Evolutionary conservation across 345 rosid genomes (phyloP), one percentile per base, ranked within the genome.

Genomic region (Syzygium oleosum): DNA sequence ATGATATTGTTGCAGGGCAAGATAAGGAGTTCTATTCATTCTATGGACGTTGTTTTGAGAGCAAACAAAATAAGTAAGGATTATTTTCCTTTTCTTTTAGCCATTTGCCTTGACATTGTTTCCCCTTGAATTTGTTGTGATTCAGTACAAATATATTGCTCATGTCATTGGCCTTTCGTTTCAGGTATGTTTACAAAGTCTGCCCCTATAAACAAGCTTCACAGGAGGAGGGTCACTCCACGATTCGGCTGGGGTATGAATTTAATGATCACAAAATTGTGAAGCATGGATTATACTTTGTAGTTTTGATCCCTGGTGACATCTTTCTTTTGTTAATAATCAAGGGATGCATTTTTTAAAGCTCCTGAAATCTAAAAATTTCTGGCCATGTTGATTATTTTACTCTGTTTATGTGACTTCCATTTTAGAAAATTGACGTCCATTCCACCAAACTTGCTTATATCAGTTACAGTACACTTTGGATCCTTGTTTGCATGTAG

Each of bases 1-100:
- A 51, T 79, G 56, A 41, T 59, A 88, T 53, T 83, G 29, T 87
- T 90, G 22, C 98, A 97, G 99, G 99, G 85, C 91, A 89, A 22
- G 99, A 94, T 90, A 96, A 94, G 93, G 99, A 97, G 93, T 97
- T 98, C 96, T 98, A 94, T 88, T 93, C 98, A 49, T 94, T 97
- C 92, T 93, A 95, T 61, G 96, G 93, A 89, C 96, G 84, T 29
- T 98, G 98, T 91, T 98, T 95, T 89, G 99, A 97, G 92, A 93
- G 91, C 94, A 98, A 97, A 91, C 94, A 98, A 91, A 97, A 96
- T 90, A 96, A 97, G 99, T 97, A 90, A 94, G 61, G 14, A 27
- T 51, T 77, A 65, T 41, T 38, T 34, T 34, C 63, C 49, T 34
- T 12, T 87, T 27, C 80, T 73, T 34, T 68, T 17, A 34, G 25